Evolutionary conservation across 1,139 yeast genomes (phyloP).

Genomic region (Pichia sp.): DNA sequence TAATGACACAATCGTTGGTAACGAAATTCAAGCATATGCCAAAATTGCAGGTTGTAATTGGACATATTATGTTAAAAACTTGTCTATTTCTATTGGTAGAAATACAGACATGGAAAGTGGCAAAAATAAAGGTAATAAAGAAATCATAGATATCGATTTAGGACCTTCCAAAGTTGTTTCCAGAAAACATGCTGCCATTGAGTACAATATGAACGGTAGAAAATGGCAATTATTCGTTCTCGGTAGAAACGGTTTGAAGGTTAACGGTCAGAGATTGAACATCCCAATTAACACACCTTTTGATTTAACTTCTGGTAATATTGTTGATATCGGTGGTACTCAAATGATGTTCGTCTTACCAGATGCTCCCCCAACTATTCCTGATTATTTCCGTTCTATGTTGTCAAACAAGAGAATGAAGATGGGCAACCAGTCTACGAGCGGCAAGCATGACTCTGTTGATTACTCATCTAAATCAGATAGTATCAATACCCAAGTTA

Average conservation of each 20-base stretch:
- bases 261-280: conserved; percentile 69
- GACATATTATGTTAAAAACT: conserved; percentile 90
- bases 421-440: conserved; percentile 4
- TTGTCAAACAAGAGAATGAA: conserved; percentile 32
- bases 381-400: conserved; percentile 47
- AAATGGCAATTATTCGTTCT: conserved; percentile 82
- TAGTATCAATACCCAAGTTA: conserved; percentile 28
- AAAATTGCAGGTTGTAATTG: conserved; percentile 91
- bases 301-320: conserved; percentile 77
- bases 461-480: conserved; percentile 17
- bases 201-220: conserved; percentile 70
- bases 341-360: conserved; percentile 99
- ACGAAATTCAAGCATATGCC: conserved; percentile 95
- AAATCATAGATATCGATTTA: conserved; percentile 76
- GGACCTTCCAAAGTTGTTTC: conserved; percentile 98
- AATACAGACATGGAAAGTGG: conserved; percentile 53
- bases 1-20: conserved; percentile 72
- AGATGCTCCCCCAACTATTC: conserved; percentile 74
- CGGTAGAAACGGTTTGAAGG: conserved; percentile 93
- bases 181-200: conserved; percentile 82
- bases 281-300: conserved; percentile 38
- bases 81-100: conserved; percentile 80
- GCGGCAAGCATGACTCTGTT: background rate
- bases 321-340: conserved; percentile 92
- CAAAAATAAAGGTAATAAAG: conserved; percentile 23